Evolutionary conservation across 805 yeast species (phyloP).

Genomic region (Jamesozyma hellenica): DNA sequence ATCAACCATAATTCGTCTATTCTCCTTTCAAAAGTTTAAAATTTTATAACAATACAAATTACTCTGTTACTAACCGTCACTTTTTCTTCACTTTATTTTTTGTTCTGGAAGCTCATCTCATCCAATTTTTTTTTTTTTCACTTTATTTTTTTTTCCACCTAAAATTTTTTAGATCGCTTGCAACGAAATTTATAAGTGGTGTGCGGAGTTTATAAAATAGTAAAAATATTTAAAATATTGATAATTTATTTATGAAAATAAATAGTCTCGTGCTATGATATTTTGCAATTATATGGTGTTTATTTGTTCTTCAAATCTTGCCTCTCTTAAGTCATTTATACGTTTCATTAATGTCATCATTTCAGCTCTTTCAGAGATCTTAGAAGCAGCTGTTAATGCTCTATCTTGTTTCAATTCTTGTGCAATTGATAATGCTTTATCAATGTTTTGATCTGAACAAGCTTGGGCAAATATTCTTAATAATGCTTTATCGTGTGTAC

Average conservation of each 20-base stretch:
- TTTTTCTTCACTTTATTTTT: too few species aligned
- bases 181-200: slow-evolving; percentile 4
- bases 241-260: too few species aligned
- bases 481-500: slow-evolving; percentile 65
- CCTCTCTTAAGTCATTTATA: slow-evolving; percentile 45
- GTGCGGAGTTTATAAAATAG: too few species aligned
- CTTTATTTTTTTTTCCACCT: slow-evolving; percentile 11
- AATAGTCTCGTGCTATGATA: too few species aligned
- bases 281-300: slow-evolving; percentile 9
- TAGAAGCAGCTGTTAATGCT: slow-evolving; percentile 73
- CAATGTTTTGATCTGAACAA: slow-evolving; percentile 54
- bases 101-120: slow-evolving; percentile 24
- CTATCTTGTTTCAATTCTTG: slow-evolving; percentile 62
- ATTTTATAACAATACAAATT: too few species aligned
- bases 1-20: slow-evolving; percentile 1
- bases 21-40: too few species aligned
- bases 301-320: slow-evolving; percentile 23
- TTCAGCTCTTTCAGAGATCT: slow-evolving; percentile 70
- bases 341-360: slow-evolving; percentile 42
- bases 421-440: slow-evolving; percentile 62
- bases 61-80: too few species aligned
- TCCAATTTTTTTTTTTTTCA: neutral
- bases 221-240: too few species aligned
- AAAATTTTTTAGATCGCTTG: slow-evolving; percentile 9
- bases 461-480: slow-evolving; percentile 64